phyloP scores from a whole-genome alignment of 805 yeast genomes.

The Candida chilensis region DNA sequence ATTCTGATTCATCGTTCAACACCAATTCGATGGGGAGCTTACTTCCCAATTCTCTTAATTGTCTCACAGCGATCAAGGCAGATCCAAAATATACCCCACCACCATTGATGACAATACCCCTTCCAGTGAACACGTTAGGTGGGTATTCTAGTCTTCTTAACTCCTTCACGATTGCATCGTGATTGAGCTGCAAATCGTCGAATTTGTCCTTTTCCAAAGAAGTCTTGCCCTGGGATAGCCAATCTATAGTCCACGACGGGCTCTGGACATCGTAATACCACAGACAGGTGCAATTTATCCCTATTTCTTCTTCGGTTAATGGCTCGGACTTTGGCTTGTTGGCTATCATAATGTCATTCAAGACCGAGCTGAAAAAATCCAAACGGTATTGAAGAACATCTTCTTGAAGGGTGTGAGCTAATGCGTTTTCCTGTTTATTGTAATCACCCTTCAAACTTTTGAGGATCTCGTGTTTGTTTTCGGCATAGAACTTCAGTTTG shows the following conservation, averaged over 20 bases:
- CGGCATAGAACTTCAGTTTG: too few relatives aligned
- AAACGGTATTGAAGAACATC: too few relatives aligned
- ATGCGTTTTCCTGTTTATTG: too few relatives aligned
- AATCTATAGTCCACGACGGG: too few relatives aligned
- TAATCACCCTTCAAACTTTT: too few relatives aligned
- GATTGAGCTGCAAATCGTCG: conserved; percentile 12
- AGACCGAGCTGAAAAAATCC: too few relatives aligned
- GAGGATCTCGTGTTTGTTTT: too few relatives aligned
- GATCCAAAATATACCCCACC: conserved; percentile 75
- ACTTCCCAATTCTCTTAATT: conserved; percentile 59
- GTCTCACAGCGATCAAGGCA: conserved; percentile 54
- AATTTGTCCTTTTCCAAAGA: conserved; percentile 9
- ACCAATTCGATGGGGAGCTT: conserved; percentile 74
- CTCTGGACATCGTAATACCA: too few relatives aligned
- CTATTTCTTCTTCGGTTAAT: conserved; percentile 8
- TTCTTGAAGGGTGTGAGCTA: too few relatives aligned
- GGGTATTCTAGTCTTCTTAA: conserved; percentile 15
- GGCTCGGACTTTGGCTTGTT: conserved; percentile 5
- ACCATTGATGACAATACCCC: conserved; percentile 65
- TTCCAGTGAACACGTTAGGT: conserved; percentile 23
- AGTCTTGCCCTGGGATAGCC: too few relatives aligned
- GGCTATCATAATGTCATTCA: too few relatives aligned
- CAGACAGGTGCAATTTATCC: too few relatives aligned
- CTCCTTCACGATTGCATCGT: conserved; percentile 15
- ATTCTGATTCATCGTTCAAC: conserved; percentile 62